phyloP scores from a whole-genome alignment of 1,139 yeast genomes.

The Lodderomyces margitis region DNA sequence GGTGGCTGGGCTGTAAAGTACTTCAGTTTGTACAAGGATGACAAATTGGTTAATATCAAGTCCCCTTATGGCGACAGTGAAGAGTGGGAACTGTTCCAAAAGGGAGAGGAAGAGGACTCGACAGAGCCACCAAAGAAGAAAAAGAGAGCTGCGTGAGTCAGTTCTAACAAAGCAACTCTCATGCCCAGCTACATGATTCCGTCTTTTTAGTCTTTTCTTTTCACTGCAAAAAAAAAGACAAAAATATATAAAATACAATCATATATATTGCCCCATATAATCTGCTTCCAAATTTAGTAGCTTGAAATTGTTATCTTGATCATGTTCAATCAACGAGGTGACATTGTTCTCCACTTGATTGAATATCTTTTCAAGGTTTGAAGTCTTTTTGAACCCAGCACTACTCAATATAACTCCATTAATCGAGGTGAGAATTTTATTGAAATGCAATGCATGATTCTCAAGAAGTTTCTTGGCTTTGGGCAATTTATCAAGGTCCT shows the following conservation, averaged over 20 bases:
- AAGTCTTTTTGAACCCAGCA: constrained; percentile 26
- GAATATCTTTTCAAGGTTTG: constrained; percentile 35
- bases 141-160: too few species aligned
- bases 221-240: constrained; percentile 5
- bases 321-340: constrained; percentile 27
- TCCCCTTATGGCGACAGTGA: constrained; percentile 20
- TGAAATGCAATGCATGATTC: background rate
- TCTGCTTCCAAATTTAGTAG: constrained; percentile 42
- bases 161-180: too few species aligned
- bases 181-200: too few species aligned
- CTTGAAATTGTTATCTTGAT: constrained; percentile 35
- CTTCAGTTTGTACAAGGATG: constrained; percentile 25
- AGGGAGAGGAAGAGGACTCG: background rate
- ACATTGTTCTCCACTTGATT: constrained; percentile 34
- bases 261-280: constrained; percentile 22
- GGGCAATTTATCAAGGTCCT: constrained; percentile 25
- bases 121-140: constrained; percentile 7
- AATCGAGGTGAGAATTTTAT: constrained; percentile 21
- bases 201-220: too few species aligned
- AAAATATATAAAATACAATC: background rate
- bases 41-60: constrained; percentile 25
- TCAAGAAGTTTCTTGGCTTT: constrained; percentile 19
- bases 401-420: constrained; percentile 29
- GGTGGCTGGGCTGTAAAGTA: constrained; percentile 42
- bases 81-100: constrained; percentile 10